Percentiles rank a stretch among this genome's conserved stretches.
Evolutionary conservation across 768 basidiomycete genomes (phyloP).

Genomic region (Tylopilus intermedius): DNA sequence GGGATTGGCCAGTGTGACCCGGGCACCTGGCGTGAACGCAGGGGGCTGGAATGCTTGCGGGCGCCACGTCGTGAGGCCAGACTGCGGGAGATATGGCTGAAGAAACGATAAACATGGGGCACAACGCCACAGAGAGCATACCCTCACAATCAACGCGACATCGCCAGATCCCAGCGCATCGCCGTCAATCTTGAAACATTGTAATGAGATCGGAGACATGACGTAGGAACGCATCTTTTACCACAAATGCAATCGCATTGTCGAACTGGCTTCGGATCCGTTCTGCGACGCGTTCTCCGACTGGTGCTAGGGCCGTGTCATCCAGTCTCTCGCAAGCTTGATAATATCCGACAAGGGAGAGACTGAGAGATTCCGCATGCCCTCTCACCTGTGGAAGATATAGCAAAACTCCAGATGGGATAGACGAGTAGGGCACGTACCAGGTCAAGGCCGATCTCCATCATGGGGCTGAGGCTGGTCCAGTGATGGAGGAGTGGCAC

Average conservation of each 20-base stretch:
- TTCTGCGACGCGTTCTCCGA: constrained; percentile 58
- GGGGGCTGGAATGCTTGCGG: constrained; percentile 34
- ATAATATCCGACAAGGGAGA: constrained; percentile 68
- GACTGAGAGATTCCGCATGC: constrained; percentile 49
- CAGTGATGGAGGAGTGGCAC: constrained; percentile 81
- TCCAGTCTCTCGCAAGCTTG: constrained; percentile 65
- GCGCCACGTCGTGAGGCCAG: constrained; percentile 43
- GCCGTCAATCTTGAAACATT: constrained; percentile 50
- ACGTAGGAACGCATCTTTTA: constrained; percentile 31
- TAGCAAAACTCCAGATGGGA: neutral
- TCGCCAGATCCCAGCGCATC: constrained; percentile 48
- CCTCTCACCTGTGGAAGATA: constrained; percentile 44
- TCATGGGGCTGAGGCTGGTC: constrained; percentile 80
- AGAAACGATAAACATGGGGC: constrained; percentile 4
- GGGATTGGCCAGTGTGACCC: constrained; percentile 43
- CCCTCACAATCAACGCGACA: constrained; percentile 53
- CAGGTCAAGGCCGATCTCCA: constrained; percentile 79
- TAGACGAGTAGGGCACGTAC: constrained; percentile 36
- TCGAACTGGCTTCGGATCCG: constrained; percentile 51
- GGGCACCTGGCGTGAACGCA: constrained; percentile 44
- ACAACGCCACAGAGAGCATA: neutral
- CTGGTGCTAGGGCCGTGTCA: constrained; percentile 56
- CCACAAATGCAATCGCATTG: constrained; percentile 66
- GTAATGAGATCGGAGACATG: constrained; percentile 5
- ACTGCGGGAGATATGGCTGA: constrained; percentile 49